Conservation (phyloP, 768 basidiomycete genomes). For the Agrocybe praecox region DNA sequence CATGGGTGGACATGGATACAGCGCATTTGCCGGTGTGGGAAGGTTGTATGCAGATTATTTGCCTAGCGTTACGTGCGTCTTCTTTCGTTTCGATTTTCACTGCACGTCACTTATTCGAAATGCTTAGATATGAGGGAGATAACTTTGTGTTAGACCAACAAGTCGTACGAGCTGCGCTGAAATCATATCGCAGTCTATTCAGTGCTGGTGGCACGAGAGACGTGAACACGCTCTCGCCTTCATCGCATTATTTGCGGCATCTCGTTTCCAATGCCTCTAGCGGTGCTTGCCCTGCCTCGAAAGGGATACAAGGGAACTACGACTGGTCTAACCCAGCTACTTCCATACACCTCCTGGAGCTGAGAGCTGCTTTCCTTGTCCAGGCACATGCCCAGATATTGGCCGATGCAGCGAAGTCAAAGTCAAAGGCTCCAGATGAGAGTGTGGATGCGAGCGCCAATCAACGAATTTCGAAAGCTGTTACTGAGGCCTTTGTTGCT, state of each 20-base stretch:
- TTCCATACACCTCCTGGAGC: slow-evolving; percentile 56
- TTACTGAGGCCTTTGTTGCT: slow-evolving; percentile 72
- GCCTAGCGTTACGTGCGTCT: slow-evolving; percentile 62
- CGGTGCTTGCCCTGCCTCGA: slow-evolving; percentile 17
- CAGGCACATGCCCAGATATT: slow-evolving; percentile 39
- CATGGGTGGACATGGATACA: slow-evolving; percentile 81
- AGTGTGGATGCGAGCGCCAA: slow-evolving; percentile 53
- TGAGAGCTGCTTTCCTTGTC: slow-evolving; percentile 66
- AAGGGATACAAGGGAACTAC: slow-evolving; percentile 4
- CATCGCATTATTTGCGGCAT: slow-evolving; percentile 57
- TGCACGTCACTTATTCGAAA: not conserved
- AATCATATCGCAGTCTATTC: slow-evolving; percentile 47
- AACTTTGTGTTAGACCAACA: slow-evolving; percentile 79
- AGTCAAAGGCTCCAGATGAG: not conserved
- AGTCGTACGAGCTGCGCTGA: slow-evolving; percentile 71
- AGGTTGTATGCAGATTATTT: slow-evolving; percentile 65
- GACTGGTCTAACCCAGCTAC: slow-evolving; percentile 38
- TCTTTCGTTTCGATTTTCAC: not conserved
- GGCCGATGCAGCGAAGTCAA: slow-evolving; percentile 13
- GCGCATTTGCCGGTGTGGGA: slow-evolving; percentile 68
- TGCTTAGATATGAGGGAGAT: slow-evolving; percentile 70
- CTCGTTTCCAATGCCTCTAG: slow-evolving; percentile 29
- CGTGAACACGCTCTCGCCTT: slow-evolving; percentile 42
- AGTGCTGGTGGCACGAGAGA: slow-evolving; percentile 25
- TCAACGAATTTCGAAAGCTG: slow-evolving; percentile 61